These are phyloP conservation scores for Populus davidiana DNA, from an alignment of 345 rosid genomes.

Conservation along the genomic window DNA sequence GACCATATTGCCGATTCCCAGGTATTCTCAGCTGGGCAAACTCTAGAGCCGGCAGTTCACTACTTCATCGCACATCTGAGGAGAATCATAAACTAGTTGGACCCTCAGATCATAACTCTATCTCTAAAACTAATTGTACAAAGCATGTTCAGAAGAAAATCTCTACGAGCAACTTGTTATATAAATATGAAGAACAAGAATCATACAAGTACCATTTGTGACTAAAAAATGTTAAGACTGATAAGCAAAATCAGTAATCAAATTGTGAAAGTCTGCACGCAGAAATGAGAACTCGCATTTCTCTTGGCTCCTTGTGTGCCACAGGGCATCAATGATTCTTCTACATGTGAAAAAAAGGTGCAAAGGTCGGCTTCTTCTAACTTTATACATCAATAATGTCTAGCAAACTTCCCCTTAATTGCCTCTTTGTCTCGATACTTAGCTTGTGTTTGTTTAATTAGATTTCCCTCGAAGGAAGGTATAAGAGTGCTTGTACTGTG, in stretches of 20 bases:
- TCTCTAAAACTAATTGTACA: no score
- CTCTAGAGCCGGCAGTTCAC: no score
- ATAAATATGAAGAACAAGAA: no score
- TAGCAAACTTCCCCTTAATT: neutral
- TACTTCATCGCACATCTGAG: no score
- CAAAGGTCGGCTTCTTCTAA: constrained; percentile 2
- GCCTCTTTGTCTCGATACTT: neutral
- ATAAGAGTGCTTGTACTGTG: neutral
- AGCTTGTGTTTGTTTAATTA: neutral
- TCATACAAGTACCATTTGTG: no score
- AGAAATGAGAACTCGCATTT: neutral
- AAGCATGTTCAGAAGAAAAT: no score
- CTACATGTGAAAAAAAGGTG: constrained; percentile 5
- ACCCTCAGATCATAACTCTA: no score
- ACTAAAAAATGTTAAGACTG: neutral
- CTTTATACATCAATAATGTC: constrained; percentile 15
- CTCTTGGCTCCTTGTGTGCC: neutral
- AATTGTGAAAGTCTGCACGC: neutral
- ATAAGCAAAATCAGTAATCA: neutral
- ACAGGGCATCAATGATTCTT: neutral
- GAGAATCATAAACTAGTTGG: no score
- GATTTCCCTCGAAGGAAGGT: neutral
- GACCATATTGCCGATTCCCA: no score
- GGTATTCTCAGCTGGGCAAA: no score
- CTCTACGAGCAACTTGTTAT: no score